These are phyloP conservation scores for Ceratobasidium sp. DNA, from an alignment of 1,284 basidiomycete species.

Conservation along the genomic window DNA sequence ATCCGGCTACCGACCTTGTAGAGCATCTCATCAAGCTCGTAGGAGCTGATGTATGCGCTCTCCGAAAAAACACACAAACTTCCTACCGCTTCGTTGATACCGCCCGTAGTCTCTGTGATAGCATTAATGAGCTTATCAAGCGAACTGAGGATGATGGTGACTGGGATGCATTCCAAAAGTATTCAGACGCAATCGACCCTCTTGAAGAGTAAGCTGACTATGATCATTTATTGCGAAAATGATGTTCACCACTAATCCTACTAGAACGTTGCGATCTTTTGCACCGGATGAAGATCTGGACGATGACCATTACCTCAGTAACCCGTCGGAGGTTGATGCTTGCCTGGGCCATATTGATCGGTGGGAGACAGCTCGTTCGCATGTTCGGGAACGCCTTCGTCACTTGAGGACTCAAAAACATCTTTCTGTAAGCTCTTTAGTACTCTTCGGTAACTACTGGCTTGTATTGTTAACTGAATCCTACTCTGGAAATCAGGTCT, in stretches of 20 bases:
- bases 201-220: conserved; percentile 32
- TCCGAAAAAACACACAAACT: conserved; percentile 26
- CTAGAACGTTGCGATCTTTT: neutral
- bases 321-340: neutral
- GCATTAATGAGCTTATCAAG: conserved; percentile 29
- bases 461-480: neutral
- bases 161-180: conserved; percentile 11
- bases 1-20: conserved; percentile 11
- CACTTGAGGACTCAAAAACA: neutral
- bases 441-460: neutral
- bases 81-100: conserved; percentile 27
- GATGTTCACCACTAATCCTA: neutral
- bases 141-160: neutral
- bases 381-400: conserved; percentile 6
- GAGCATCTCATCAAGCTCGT: conserved; percentile 14
- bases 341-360: neutral
- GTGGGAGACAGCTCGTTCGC: conserved; percentile 2
- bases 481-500: neutral
- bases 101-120: conserved; percentile 3
- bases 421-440: neutral
- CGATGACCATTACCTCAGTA: neutral
- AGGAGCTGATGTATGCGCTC: conserved; percentile 25
- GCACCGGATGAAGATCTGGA: conserved; percentile 3
- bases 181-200: conserved; percentile 28
- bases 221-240: neutral